phyloP scores from a whole-genome alignment of 345 rosid genomes.

The Rhizophora mangle region DNA sequence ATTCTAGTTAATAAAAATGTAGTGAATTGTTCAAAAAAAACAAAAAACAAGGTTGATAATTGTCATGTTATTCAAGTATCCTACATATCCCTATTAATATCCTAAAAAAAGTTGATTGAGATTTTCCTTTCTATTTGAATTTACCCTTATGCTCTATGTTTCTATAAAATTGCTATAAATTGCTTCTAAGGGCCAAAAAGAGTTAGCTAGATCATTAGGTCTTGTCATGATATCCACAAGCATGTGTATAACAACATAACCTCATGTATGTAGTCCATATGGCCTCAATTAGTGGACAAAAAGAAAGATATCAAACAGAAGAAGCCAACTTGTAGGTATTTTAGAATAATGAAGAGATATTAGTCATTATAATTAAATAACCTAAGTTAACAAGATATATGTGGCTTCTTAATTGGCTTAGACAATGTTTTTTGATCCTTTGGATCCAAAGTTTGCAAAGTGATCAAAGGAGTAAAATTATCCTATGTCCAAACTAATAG shows the following conservation, averaged over 20 bases:
- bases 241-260: conserved; percentile 81
- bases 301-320: background rate
- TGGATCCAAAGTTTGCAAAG: no score
- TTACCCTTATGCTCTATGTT: no score
- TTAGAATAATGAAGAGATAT: conserved; percentile 6
- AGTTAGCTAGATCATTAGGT: conserved; percentile 85
- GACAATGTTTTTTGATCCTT: conserved; percentile 24
- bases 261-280: conserved; percentile 14
- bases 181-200: conserved; percentile 45
- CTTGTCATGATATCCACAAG: conserved; percentile 95
- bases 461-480: no score
- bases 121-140: no score
- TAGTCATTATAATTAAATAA: conserved; percentile 16
- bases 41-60: no score
- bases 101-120: no score
- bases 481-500: no score
- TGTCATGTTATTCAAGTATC: no score
- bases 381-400: conserved; percentile 76
- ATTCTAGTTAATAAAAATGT: no score
- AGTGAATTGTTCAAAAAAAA: no score
- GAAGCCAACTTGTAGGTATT: conserved; percentile 8
- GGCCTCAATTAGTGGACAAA: background rate
- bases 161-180: no score
- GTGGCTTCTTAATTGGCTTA: conserved; percentile 77
- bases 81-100: no score